A percentile compares a stretch with the other conserved stretches of the same genome.
phyloP scores from a whole-genome alignment of 345 rosid genomes.

The Citrus trifoliata region DNA sequence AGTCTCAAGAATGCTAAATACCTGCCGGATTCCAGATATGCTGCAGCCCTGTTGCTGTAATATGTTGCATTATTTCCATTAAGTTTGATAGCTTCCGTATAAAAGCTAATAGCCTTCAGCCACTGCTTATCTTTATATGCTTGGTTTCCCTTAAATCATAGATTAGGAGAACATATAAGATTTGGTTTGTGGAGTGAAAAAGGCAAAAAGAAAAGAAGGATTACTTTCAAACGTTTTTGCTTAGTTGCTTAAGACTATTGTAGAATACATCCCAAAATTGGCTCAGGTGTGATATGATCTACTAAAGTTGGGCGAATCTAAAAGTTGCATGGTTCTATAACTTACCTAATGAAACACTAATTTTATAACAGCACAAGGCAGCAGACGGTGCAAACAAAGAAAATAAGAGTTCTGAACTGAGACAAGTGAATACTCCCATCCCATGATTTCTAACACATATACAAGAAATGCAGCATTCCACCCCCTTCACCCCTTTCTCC shows the following conservation, averaged over 20 bases:
- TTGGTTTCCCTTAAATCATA: constrained; percentile 77
- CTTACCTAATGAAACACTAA: not conserved
- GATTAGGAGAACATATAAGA: constrained; percentile 5
- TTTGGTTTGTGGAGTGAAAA: not conserved
- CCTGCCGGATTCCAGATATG: constrained; percentile 82
- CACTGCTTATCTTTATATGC: constrained; percentile 84
- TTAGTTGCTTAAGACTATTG: not conserved
- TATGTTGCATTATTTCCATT: constrained; percentile 78
- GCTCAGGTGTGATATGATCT: not conserved
- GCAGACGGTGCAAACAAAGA: not conserved
- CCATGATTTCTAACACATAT: not conserved
- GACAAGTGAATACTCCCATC: not conserved
- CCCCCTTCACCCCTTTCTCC: not conserved
- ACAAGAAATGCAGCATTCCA: not conserved
- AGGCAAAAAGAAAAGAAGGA: not conserved
- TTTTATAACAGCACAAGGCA: not conserved
- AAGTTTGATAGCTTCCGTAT: constrained; percentile 88
- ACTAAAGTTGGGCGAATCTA: not conserved
- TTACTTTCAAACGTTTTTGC: not conserved
- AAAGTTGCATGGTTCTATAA: not conserved
- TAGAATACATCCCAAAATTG: not conserved
- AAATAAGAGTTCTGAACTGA: not conserved
- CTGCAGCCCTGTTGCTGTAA: constrained; percentile 96
- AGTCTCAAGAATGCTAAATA: constrained; percentile 21
- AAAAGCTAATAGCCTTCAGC: constrained; percentile 78